phyloP scores from a whole-genome alignment of 176 grass and related monocot genomes.

The Triticum urartu region DNA sequence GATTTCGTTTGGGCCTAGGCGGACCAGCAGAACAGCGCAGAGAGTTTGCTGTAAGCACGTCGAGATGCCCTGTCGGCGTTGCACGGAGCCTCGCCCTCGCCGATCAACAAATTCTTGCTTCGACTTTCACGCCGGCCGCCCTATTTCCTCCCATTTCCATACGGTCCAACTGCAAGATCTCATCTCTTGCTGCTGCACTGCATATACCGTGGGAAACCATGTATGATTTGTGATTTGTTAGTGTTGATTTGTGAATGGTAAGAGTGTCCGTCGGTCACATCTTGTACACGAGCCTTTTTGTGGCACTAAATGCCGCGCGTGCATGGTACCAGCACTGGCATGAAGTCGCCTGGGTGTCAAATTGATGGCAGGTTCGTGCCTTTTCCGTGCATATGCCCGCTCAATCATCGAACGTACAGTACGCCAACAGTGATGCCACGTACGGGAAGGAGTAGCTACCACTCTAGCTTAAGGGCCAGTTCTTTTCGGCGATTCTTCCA shows the following conservation, averaged over 20 bases:
- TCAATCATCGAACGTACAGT: constrained; percentile 1
- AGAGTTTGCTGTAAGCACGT: not conserved
- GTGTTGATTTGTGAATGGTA: not conserved
- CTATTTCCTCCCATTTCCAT: not conserved
- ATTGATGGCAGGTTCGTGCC: constrained; percentile 9
- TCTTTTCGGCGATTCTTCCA: too few species aligned
- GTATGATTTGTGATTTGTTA: too few species aligned
- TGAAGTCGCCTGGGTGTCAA: not conserved
- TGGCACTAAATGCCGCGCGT: not conserved
- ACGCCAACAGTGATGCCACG: not conserved
- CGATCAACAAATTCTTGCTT: not conserved
- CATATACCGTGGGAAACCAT: too few species aligned
- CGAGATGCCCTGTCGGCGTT: constrained; percentile 37
- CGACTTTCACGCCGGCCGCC: not conserved
- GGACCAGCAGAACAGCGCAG: not conserved
- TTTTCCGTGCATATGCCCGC: not conserved
- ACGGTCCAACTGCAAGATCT: not conserved
- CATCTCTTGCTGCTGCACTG: too few species aligned
- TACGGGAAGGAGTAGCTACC: not conserved
- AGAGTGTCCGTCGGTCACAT: not conserved
- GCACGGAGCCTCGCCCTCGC: not conserved
- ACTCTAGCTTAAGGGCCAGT: not conserved
- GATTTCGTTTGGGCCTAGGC: not conserved
- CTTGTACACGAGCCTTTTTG: not conserved
- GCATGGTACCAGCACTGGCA: not conserved